Evolutionary conservation across 129 eudicot genomes (phyloP).

Genomic region (Lactuca saligna): DNA sequence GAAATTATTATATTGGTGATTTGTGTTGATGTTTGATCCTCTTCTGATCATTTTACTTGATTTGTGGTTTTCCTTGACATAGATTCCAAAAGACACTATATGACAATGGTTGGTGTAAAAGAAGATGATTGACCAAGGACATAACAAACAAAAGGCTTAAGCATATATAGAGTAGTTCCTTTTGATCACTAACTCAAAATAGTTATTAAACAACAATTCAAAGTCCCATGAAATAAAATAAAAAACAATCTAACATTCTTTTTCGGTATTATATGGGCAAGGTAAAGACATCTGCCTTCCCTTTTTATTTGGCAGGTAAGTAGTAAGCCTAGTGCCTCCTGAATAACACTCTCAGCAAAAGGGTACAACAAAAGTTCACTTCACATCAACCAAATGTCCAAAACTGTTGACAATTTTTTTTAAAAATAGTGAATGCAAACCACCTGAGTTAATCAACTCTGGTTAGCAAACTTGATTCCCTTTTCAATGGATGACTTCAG

Average conservation of each 20-base stretch:
- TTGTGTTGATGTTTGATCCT: too few relatives aligned
- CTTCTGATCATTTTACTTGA: too few relatives aligned
- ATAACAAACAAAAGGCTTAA: too few relatives aligned
- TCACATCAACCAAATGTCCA: conserved; percentile 21
- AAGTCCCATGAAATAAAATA: conserved; percentile 9
- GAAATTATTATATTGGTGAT: too few relatives aligned
- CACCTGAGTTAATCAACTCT: conserved; percentile 21
- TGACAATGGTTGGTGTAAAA: too few relatives aligned
- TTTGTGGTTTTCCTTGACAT: background rate
- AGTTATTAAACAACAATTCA: conserved; percentile 22
- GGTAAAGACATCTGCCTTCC: conserved; percentile 18
- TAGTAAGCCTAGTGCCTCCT: conserved; percentile 39
- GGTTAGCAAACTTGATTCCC: conserved; percentile 76
- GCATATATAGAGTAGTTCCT: background rate
- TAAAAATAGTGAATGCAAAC: background rate
- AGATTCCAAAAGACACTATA: too few relatives aligned
- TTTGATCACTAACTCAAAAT: conserved; percentile 7
- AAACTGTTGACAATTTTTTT: conserved; percentile 36
- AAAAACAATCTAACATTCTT: conserved; percentile 24
- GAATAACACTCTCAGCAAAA: conserved; percentile 28
- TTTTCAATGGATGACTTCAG: conserved; percentile 79
- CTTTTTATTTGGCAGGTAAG: conserved; percentile 38
- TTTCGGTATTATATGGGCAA: conserved; percentile 17
- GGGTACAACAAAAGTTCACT: conserved; percentile 25
- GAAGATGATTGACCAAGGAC: too few relatives aligned